Conservation (phyloP, 2,329 filamentous ascomycete genomes). For the Chaetothyriales sp. region DNA sequence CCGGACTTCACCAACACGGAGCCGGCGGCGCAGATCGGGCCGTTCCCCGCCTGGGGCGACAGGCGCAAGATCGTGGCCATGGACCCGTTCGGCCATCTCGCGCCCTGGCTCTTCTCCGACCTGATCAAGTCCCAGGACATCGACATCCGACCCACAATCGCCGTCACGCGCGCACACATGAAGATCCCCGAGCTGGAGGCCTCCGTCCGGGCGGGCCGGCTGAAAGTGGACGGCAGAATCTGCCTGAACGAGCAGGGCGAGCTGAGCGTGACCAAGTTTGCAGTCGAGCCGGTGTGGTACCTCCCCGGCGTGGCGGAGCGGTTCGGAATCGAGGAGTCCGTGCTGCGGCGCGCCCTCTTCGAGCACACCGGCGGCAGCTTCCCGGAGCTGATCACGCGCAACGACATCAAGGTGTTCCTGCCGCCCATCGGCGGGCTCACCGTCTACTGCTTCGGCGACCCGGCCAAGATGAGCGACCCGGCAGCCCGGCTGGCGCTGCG, state of each 20-base stretch:
- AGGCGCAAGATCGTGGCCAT: constrained; percentile 92
- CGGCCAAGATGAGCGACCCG: constrained; percentile 81
- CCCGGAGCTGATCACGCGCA: constrained; percentile 86
- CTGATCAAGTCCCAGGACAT: constrained; percentile 63
- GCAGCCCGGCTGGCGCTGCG: constrained; percentile 66
- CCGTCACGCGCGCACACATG: constrained; percentile 87
- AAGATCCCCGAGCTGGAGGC: constrained; percentile 89
- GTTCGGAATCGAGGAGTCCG: constrained; percentile 87
- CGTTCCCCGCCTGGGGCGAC: constrained; percentile 78
- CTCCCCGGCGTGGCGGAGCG: constrained; percentile 75
- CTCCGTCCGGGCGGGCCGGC: constrained; percentile 62
- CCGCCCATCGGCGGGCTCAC: constrained; percentile 91
- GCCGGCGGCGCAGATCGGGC: constrained; percentile 76
- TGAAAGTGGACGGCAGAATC: constrained; percentile 72
- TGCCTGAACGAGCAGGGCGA: constrained; percentile 76
- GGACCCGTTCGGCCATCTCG: constrained; percentile 83
- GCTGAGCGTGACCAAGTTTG: constrained; percentile 86
- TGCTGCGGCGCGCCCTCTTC: constrained; percentile 71
- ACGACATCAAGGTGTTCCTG: constrained; percentile 88
- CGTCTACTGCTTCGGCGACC: constrained; percentile 93
- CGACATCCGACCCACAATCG: constrained; percentile 80
- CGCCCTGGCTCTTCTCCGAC: constrained; percentile 69
- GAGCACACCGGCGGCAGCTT: constrained; percentile 94
- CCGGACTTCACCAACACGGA: constrained; percentile 73
- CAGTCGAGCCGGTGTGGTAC: constrained; percentile 89